Base-by-base conservation (phyloP, 1,139 yeast genomes). In the Kluyveromyces marxianus region DNA sequence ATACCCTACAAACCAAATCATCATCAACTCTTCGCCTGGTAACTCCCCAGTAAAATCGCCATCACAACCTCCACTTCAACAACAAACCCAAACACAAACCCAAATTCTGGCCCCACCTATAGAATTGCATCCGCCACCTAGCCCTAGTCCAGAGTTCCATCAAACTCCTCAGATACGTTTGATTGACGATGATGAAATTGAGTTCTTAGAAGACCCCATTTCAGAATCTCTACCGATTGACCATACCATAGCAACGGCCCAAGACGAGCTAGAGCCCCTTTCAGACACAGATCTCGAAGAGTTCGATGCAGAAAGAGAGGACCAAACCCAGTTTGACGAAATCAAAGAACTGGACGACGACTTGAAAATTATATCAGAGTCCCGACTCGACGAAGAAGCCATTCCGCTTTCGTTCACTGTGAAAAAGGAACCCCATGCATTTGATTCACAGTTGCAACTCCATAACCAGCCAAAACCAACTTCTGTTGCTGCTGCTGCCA, bases 241-340 rank as follows among this genome's bases (percentile, higher is more conserved):
- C n/a, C 26, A 26, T 10, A 36, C 26, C 30, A 7, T 7, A 7
- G 28, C 24, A 6, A 7, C 30, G 31, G 30, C 25, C 5, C 28
- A 10, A 8, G 41, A 35, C 24, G 34, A 41, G 26, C 26, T 25
- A 4, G 50, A 47, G 27, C 43, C 42, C 0, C 41, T 60, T 25
- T 58, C 60, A 5, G 63, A 63, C 35, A 58, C 58, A 42, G 66
- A 62, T 44, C 42, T 62, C 25, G 68, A 63, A 39, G 54, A 50
- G 14, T 63, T 60, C 48, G 66, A 62, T 47, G 63, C 59, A n/a
- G 67, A 63, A 48, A 48, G 68, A 42, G 64, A 62, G 44, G 52
- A 59, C 45, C 46, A 51, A 45, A 54, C 63, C 3, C 59, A 56
- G 37, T 41, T 43, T 5, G 37, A 50, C 5, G 50, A 57, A 38